phyloP scores from a whole-genome alignment of 2,329 filamentous ascomycete species.

The Cordyceps tenuipes region DNA sequence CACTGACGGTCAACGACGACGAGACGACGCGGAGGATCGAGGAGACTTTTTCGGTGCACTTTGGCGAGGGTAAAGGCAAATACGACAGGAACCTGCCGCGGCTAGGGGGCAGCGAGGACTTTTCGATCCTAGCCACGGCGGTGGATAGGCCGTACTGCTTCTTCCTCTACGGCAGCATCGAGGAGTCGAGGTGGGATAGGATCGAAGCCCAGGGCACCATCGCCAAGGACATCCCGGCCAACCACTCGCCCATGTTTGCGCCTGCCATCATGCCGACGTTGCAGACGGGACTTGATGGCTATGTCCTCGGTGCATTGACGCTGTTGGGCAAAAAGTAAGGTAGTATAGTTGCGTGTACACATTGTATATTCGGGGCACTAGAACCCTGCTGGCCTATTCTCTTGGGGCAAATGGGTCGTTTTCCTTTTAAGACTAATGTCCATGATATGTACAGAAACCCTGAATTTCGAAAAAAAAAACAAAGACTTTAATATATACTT shows the following conservation, averaged over 20 bases:
- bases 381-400: neutral
- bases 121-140: conserved; percentile 24
- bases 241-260: conserved; percentile 20
- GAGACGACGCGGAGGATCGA: conserved; percentile 33
- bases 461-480: neutral
- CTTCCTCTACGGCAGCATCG: conserved; percentile 16
- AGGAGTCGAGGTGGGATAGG: conserved; percentile 15
- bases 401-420: neutral
- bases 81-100: conserved; percentile 31
- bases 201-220: conserved; percentile 11
- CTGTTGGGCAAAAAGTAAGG: conserved; percentile 11
- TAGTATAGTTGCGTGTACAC: neutral
- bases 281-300: conserved; percentile 17
- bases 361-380: neutral
- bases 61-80: conserved; percentile 24
- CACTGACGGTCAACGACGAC: conserved; percentile 44
- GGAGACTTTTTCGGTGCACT: conserved; percentile 36
- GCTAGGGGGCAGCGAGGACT: conserved; percentile 47
- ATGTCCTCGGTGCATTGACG: conserved; percentile 15
- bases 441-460: neutral
- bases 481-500: neutral
- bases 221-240: conserved; percentile 17
- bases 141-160: conserved; percentile 16
- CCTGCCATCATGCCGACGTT: conserved; percentile 19
- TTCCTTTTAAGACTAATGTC: too few relatives aligned